Conservation (phyloP, 345 rosid species). For the Heritiera littoralis region DNA sequence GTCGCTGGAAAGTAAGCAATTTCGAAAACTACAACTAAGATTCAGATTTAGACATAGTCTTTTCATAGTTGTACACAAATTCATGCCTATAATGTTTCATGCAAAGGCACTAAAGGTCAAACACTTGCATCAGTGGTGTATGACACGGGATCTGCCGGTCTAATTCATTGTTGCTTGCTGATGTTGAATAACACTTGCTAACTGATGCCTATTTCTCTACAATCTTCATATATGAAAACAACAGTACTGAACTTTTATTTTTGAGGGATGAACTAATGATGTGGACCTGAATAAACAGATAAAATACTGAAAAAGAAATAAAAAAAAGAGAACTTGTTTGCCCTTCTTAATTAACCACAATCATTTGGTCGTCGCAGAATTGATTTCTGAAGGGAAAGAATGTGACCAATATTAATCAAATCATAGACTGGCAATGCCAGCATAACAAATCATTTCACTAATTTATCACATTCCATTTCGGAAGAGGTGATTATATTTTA, state of each 20-base stretch:
- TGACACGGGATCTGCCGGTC: not conserved
- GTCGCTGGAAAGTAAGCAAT: conserved; percentile 65
- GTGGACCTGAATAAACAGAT: not conserved
- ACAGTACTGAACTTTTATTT: not conserved
- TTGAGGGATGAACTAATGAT: not conserved
- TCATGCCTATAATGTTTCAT: not conserved
- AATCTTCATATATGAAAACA: not conserved
- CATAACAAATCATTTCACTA: not conserved
- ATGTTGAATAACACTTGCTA: not conserved
- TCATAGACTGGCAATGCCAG: not conserved
- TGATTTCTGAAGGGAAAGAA: not conserved
- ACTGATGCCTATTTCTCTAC: not conserved
- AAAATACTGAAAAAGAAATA: not conserved
- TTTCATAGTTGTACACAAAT: not conserved
- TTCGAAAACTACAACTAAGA: not conserved
- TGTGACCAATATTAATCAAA: not conserved
- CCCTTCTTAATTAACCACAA: not conserved
- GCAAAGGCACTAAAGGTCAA: not conserved
- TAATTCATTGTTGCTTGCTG: not conserved
- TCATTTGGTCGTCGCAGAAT: not conserved
- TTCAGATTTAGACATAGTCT: not conserved
- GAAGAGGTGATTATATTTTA: too few species aligned
- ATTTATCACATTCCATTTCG: too few species aligned
- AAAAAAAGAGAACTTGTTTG: not conserved
- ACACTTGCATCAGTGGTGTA: not conserved